Conservation (phyloP, 2,329 filamentous ascomycete genomes). For the Exophiala sp. region DNA sequence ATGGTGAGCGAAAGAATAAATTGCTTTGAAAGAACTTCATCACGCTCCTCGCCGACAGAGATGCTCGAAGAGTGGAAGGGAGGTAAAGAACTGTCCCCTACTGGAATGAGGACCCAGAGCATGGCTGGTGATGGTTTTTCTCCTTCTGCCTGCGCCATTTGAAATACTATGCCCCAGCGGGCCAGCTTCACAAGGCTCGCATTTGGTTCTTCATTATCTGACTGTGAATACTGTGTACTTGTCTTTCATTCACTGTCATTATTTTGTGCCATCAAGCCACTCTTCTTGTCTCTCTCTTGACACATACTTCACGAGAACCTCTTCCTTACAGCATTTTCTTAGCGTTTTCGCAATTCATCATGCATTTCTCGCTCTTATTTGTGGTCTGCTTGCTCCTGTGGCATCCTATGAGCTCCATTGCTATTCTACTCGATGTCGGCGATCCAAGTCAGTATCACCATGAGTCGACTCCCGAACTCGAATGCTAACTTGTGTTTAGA, state of each 20-base stretch:
- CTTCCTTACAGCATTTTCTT: background rate
- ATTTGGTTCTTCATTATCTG: background rate
- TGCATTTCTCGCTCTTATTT: slow-evolving; percentile 4
- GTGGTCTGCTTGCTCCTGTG: slow-evolving; percentile 1
- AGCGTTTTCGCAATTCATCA: background rate
- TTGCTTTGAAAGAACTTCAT: background rate
- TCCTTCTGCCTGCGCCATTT: background rate
- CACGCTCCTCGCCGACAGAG: background rate
- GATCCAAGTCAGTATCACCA: slow-evolving; percentile 28
- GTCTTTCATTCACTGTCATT: background rate
- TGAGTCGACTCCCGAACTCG: background rate
- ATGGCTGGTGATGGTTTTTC: background rate
- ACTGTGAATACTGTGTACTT: background rate
- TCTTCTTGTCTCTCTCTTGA: background rate
- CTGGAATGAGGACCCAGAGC: background rate
- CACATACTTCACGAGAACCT: background rate
- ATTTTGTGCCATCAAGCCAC: background rate
- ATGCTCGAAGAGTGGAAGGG: background rate
- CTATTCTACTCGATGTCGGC: slow-evolving; percentile 31
- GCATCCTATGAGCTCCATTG: slow-evolving; percentile 2
- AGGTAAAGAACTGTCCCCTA: no score
- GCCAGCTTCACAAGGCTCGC: background rate
- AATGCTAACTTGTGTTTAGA: slow-evolving; percentile 27
- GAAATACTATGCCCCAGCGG: background rate
- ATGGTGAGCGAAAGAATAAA: background rate